A percentile compares a stretch with the other conserved stretches of the same genome.
phyloP scores from a whole-genome alignment of 306 rosid species.

The Hippophae rhamnoides region DNA sequence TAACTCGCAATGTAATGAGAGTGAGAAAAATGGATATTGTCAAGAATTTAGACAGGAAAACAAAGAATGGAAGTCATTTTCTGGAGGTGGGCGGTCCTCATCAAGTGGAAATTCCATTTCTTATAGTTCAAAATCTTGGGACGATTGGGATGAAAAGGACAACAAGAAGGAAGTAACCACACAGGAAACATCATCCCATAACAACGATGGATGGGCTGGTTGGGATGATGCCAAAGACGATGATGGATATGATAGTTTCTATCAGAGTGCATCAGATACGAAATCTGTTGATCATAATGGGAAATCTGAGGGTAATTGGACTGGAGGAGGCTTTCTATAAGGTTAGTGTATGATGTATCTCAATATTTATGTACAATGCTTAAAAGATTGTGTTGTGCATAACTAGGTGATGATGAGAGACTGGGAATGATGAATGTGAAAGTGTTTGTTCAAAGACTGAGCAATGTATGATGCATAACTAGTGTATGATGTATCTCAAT shows the following conservation, averaged over 20 bases:
- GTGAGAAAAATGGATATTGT: slow-evolving; percentile 52
- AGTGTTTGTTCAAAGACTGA: too few species aligned
- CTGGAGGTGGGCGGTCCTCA: slow-evolving; percentile 55
- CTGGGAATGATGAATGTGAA: too few species aligned
- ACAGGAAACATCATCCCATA: slow-evolving; percentile 38
- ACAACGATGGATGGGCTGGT: slow-evolving; percentile 85
- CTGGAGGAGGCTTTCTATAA: slow-evolving; percentile 91
- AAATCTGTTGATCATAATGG: slow-evolving; percentile 56
- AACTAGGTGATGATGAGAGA: neutral
- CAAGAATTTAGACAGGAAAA: slow-evolving; percentile 59
- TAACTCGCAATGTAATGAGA: slow-evolving; percentile 54
- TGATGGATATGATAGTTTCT: slow-evolving; percentile 55
- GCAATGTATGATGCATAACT: too few species aligned
- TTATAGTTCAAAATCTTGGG: slow-evolving; percentile 49
- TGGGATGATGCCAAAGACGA: too few species aligned
- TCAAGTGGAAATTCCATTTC: slow-evolving; percentile 42
- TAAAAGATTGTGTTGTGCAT: neutral
- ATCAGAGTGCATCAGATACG: slow-evolving; percentile 41
- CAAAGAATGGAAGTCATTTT: slow-evolving; percentile 58
- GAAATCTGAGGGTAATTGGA: slow-evolving; percentile 66
- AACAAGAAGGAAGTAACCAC: slow-evolving; percentile 54
- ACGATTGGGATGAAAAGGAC: slow-evolving; percentile 66
- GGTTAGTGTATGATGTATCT: slow-evolving; percentile 29
- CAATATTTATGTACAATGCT: too few species aligned
- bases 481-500: too few species aligned